Conservation (phyloP, 2,329 filamentous ascomycete species). For the Emericellopsis cladophorae region DNA sequence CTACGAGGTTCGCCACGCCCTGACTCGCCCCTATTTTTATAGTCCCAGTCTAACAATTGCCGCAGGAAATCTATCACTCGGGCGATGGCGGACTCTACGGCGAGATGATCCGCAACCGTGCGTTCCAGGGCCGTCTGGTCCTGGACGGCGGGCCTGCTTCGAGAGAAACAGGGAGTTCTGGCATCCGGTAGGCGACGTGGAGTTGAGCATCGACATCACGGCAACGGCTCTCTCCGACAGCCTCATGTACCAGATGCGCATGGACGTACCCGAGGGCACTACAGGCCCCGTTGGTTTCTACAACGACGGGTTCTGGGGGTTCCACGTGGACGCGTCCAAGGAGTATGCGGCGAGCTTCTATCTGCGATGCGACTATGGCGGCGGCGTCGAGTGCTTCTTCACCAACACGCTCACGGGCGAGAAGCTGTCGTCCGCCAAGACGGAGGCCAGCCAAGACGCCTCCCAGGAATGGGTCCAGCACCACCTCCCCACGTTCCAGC, state of each 20-base stretch:
- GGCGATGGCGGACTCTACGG: neutral
- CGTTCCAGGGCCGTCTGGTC: conserved; percentile 1
- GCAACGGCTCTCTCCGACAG: no score
- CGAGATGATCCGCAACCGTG: conserved; percentile 1
- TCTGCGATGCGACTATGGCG: neutral
- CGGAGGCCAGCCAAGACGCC: no score
- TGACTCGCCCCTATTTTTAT: neutral
- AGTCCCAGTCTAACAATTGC: neutral
- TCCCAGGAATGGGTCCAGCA: no score
- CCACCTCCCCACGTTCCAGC: no score
- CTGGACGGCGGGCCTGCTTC: no score
- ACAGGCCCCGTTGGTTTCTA: neutral
- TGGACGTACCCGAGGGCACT: neutral
- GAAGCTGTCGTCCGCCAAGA: no score
- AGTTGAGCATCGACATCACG: no score
- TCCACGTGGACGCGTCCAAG: neutral
- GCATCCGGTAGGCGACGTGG: no score
- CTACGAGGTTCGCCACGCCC: conserved; percentile 1
- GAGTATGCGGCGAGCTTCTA: neutral
- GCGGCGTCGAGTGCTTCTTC: neutral
- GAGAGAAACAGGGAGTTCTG: no score
- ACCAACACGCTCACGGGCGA: no score
- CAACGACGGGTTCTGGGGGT: conserved; percentile 1
- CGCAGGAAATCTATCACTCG: neutral
- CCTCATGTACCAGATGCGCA: neutral